Base-by-base conservation (phyloP, 148 eudicot species). In the Silene conica region DNA sequence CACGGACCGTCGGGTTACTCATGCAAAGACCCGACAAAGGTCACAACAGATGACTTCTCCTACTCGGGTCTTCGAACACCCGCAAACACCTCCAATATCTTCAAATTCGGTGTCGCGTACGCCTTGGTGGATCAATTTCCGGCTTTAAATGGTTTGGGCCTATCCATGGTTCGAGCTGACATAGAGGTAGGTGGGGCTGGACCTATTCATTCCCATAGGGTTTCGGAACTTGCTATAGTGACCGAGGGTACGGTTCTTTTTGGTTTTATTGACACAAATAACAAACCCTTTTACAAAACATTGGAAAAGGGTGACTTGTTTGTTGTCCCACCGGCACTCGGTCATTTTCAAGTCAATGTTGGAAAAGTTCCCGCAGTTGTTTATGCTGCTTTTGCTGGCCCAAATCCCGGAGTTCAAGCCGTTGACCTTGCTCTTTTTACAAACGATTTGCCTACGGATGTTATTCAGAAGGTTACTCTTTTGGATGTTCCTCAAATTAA, bases 401-500 rank as follows among this genome's bases (percentile, higher is more conserved):
- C 55, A 1, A 69, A 48, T 69, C 72, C 72, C 21, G 72, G 59
- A 5, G 3, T 46, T 22, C 28, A 21, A 12, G n/a, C 8, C 4
- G 34, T 69, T 69, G 23, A 38, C 21, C 12, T 3, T 48, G 16
- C 91, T 3, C 71, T 87, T 67, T 89, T 87, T 72, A 73, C 54
- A 4, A 86, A 86, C 13, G 69, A 74, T 22, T 78, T 89, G 72
- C 89, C 94, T 0, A 73, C 91, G 3, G 82, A 60, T 6, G 19
- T 89, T 60, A 84, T 89, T 62, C 75, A 65, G 22, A 76, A 65
- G 73, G 74, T 87, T 12, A 86, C 91, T 18, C 87, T 89, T 70
- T 80, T 87, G 56, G 90, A 89, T 59, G 74, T 31, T 58, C 84
- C 83, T 14, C 73, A 64, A 45, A 80, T 89, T 22, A 84, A 82